phyloP scores from a whole-genome alignment of 176 grass and related monocot species.

The Oryza rufipogon region DNA sequence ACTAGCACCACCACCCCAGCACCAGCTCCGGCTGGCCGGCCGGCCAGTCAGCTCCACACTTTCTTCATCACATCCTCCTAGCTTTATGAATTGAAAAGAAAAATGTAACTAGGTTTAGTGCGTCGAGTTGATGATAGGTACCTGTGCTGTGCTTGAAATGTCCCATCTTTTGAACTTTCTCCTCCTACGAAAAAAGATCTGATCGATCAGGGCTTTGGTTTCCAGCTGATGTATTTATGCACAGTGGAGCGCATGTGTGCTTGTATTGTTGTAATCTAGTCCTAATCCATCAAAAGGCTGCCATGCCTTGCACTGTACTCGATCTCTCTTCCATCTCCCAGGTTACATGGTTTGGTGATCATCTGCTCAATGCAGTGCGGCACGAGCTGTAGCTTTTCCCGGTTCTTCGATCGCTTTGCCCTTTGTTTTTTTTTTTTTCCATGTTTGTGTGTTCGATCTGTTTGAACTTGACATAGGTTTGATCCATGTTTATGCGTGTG shows the following conservation, averaged over 20 bases:
- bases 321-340: background rate
- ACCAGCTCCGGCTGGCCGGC: slow-evolving; percentile 19
- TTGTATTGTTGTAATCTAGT: slow-evolving; percentile 36
- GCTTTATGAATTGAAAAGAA: background rate
- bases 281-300: background rate
- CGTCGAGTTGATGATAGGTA: slow-evolving; percentile 33
- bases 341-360: slow-evolving; percentile 25
- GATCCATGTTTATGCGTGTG: background rate
- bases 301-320: background rate
- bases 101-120: slow-evolving; percentile 30
- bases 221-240: background rate
- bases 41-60: background rate
- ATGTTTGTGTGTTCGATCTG: background rate
- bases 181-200: background rate
- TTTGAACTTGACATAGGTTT: background rate
- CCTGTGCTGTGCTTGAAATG: slow-evolving; percentile 26
- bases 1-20: slow-evolving; percentile 3
- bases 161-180: slow-evolving; percentile 20
- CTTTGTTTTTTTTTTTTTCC: background rate
- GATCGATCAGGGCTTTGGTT: slow-evolving; percentile 8
- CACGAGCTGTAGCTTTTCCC: background rate
- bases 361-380: background rate
- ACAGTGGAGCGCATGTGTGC: background rate
- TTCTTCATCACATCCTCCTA: background rate
- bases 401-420: slow-evolving; percentile 6